Conservation (phyloP, 208 protist species). For the Vickermania ingenoplastis region DNA sequence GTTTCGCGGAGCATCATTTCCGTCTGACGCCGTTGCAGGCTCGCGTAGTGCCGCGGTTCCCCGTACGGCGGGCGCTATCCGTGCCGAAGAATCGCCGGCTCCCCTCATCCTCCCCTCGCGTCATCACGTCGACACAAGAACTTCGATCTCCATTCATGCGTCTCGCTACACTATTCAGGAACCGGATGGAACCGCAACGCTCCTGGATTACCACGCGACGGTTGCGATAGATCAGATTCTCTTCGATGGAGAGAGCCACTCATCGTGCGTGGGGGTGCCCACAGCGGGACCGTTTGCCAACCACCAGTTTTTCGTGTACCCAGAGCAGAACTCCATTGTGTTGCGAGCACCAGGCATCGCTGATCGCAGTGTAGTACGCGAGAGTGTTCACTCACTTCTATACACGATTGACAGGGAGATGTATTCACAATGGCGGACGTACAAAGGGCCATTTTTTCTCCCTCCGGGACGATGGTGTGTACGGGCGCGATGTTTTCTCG, state of each 20-base stretch:
- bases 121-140: not conserved
- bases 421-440: constrained; percentile 42
- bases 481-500: constrained; percentile 28
- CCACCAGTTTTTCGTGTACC: not conserved
- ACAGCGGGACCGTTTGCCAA: not conserved
- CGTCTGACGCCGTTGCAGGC: too few relatives aligned
- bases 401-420: constrained; percentile 52
- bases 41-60: too few relatives aligned
- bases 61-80: too few relatives aligned
- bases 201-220: not conserved
- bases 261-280: not conserved
- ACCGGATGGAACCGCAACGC: not conserved
- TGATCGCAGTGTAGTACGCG: constrained; percentile 15
- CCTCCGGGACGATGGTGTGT: constrained; percentile 75
- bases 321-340: not conserved
- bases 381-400: constrained; percentile 13
- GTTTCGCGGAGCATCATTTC: too few relatives aligned
- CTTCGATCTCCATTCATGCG: not conserved
- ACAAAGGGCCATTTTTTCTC: constrained; percentile 35
- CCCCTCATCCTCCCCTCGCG: not conserved
- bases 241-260: not conserved
- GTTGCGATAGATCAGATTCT: not conserved
- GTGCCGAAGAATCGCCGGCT: not conserved
- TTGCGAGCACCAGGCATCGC: not conserved
- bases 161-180: not conserved